Base-by-base conservation (phyloP, 2,329 filamentous ascomycete genomes). In the Fusarium siculi region DNA sequence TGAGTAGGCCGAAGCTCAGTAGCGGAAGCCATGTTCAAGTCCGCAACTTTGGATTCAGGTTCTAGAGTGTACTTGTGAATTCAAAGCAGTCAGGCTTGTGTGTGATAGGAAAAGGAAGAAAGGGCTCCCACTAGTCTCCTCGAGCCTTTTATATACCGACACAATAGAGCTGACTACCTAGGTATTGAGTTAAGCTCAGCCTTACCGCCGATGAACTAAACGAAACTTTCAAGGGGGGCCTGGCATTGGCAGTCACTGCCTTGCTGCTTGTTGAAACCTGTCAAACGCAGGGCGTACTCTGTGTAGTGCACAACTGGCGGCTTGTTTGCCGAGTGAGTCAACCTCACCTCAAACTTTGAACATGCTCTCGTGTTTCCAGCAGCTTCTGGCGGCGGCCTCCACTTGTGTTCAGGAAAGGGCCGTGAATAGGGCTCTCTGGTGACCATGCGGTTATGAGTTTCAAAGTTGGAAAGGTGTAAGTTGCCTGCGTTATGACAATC, bases 21-120 rank as follows among this genome's bases (percentile, higher is more conserved):
- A 56, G 80, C 80, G 21, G 80, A 76, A 56, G 79, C 79, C 80
- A 82, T 81, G 40, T 23, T 64, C 59, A 56, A 65, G 36, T 7
- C 55, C 12, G 36, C 43, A 19, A 21, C 16, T 62, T 39, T 32
- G 19, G 11, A 34, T 49, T 39, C 25, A 16, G 14, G 28, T 42
- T 15, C 39, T 28, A 40, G 46, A 52, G 23, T 23, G 34, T 12
- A 34, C 15, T 40, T 28, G 9, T 14, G 28, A 47, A 11, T 37
- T 58, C 43, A 32, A 34, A 34, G 16, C 16, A 34, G 19, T 46
- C 6, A n/a, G 19, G 10, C 15, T 36, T 44, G 36, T 43, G 19
- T 50, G 30, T 42, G 28, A 4, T 56, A 15, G 16, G 15, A 25
- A 12, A 49, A 28, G 21, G 32, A 57, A 46, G 39, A 30, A 30